These are phyloP conservation scores for Globisporangium orthogonon DNA, from an alignment of 352 stramenopile genomes.

Conservation along the genomic window DNA sequence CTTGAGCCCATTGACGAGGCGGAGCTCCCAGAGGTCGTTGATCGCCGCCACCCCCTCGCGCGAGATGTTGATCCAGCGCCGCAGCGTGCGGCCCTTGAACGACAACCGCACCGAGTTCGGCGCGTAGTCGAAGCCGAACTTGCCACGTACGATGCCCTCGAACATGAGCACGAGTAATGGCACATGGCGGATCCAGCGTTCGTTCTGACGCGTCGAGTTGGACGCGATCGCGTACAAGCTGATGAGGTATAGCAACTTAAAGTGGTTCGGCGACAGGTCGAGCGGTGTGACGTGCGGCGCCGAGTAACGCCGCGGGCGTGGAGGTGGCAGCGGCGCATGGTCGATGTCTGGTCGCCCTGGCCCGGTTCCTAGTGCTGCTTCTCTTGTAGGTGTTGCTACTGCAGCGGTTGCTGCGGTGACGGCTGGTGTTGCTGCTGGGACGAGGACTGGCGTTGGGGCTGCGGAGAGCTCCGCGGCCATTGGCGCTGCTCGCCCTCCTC, in stretches of 20 bases:
- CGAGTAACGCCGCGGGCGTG: background rate
- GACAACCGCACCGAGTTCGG: constrained; percentile 92
- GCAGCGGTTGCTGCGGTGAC: background rate
- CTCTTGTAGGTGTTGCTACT: background rate
- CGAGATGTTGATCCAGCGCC: constrained; percentile 91
- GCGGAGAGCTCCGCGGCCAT: constrained; percentile 1
- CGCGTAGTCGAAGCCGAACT: constrained; percentile 96
- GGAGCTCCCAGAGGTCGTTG: constrained; percentile 91
- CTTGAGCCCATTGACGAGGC: constrained; percentile 92
- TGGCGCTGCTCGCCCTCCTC: background rate
- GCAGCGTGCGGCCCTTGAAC: constrained; percentile 80
- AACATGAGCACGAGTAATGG: constrained; percentile 96
- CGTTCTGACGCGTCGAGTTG: constrained; percentile 86
- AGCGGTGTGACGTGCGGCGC: constrained; percentile 5
- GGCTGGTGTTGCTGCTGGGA: background rate
- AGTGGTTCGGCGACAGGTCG: constrained; percentile 92
- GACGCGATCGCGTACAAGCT: constrained; percentile 91
- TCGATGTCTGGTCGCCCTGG: background rate
- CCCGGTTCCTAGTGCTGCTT: background rate
- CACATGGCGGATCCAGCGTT: constrained; percentile 94
- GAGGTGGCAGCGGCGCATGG: background rate
- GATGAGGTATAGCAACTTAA: constrained; percentile 95
- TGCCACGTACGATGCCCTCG: constrained; percentile 91
- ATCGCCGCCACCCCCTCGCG: constrained; percentile 94
- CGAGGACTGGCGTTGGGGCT: background rate